Conservation (phyloP, 306 rosid species). For the Cucumis melo region DNA sequence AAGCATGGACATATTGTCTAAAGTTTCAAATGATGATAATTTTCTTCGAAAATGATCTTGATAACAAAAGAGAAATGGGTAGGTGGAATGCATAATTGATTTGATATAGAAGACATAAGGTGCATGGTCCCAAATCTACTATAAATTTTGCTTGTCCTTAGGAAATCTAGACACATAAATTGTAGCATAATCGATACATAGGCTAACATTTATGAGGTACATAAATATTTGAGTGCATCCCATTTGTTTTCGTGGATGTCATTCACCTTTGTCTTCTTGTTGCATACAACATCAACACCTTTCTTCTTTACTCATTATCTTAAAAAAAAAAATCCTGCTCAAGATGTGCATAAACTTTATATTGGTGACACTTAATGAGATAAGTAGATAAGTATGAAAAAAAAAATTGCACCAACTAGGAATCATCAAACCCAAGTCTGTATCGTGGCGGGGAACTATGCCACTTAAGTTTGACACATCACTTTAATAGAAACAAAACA, state of each 20-base stretch:
- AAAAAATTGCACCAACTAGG: constrained; percentile 37
- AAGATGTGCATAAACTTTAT: too few species aligned
- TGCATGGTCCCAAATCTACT: not conserved
- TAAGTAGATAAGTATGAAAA: too few species aligned
- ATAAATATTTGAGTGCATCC: not conserved
- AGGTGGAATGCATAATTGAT: not conserved
- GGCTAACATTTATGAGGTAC: not conserved
- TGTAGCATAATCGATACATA: not conserved
- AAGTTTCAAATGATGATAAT: not conserved
- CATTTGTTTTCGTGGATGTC: not conserved
- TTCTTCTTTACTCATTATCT: not conserved
- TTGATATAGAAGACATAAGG: not conserved
- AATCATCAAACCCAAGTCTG: constrained; percentile 50
- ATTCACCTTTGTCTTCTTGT: not conserved
- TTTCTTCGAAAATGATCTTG: not conserved
- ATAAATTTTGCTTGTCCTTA: not conserved
- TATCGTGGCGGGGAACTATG: constrained; percentile 75
- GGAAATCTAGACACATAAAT: not conserved
- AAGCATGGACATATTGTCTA: not conserved
- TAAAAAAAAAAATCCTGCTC: not conserved
- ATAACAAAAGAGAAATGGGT: not conserved
- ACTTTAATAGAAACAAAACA: too few species aligned
- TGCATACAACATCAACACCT: not conserved
- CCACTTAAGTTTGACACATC: too few species aligned
- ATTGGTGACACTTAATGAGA: too few species aligned